Base-by-base conservation (phyloP, 139 green algal genomes). In the Chlamydomonas sp. region DNA sequence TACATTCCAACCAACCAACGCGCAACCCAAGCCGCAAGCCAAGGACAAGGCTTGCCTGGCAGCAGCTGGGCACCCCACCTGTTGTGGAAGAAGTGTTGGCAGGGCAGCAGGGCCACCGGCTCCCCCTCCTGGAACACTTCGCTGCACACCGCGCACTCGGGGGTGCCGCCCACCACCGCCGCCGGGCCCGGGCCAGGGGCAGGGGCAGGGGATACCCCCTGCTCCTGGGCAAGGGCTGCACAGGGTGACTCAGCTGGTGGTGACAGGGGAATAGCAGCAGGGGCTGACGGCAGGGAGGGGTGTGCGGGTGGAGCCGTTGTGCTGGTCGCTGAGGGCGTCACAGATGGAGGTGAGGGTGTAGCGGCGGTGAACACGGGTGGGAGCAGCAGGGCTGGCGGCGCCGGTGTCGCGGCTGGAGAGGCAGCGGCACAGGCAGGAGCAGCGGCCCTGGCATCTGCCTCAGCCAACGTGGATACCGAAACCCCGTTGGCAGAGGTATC, bases 101-200 rank as follows among this genome's bases (percentile, higher is more conserved):
- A 88, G 14, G 83, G 83, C 73, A 82, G 83, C 83, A 82, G 49
- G 58, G 8, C 74, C 74, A 88, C 74, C 63, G 58, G 2, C 83
- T 88, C 71, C 31, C 66, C 83, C 63, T 67, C 83, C 63, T 2
- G 1, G 63, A 82, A 88, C 63, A 16, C 74, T 74, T 88, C 83
- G 74, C 74, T 82, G 74, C 83, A 88, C 83, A 88, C 83, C 62
- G 77, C 83, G 20, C 83, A 88, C 83, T 87, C 83, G 31, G 72
- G n/a, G 16, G 57, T 63, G 73, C 17, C 18, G 68, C 9, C 76
- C 58, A 14, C 58, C 58, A 10, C 8, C 14, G 76, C 76, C 1
- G 76, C 14, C 58, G 58, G 66, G 66, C 66, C 10, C 66, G n/a
- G n/a, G 10, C 66, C 66, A 71, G 66, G n/a, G 66, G 66, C 12